phyloP scores from a whole-genome alignment of 1,139 yeast genomes.

The Hemisphaericaspora lyxosophila region DNA sequence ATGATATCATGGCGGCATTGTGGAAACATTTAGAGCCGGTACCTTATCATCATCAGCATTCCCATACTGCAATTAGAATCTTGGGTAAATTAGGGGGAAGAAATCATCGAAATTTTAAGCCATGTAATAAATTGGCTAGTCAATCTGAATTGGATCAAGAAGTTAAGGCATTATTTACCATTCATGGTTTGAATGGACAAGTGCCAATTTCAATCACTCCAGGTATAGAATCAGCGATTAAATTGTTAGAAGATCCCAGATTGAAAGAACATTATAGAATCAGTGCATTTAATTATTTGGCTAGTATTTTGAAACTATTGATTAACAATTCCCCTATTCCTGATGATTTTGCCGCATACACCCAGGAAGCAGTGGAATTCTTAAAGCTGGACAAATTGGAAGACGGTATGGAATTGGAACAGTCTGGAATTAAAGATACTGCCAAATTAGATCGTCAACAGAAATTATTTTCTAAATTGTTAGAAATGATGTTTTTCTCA shows the following conservation, averaged over 20 bases:
- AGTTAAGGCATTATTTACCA: slow-evolving; percentile 62
- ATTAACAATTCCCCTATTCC: slow-evolving; percentile 69
- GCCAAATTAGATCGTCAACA: slow-evolving; percentile 59
- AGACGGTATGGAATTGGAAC: slow-evolving; percentile 32
- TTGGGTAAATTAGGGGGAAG: slow-evolving; percentile 96
- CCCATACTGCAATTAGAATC: slow-evolving; percentile 91
- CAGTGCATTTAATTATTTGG: slow-evolving; percentile 74
- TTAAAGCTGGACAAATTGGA: slow-evolving; percentile 45
- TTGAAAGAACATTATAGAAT: slow-evolving; percentile 65
- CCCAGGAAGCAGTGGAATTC: slow-evolving; percentile 48
- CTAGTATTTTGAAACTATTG: slow-evolving; percentile 65
- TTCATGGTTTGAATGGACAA: slow-evolving; percentile 63
- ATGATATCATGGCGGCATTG: slow-evolving; percentile 87
- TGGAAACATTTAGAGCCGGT: slow-evolving; percentile 91
- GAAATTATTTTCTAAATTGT: slow-evolving; percentile 54
- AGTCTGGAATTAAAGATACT: slow-evolving; percentile 47
- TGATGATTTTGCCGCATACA: slow-evolving; percentile 46
- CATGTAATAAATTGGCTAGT: slow-evolving; percentile 63
- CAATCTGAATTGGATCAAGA: slow-evolving; percentile 65
- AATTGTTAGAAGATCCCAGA: slow-evolving; percentile 64
- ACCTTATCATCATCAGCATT: slow-evolving; percentile 90
- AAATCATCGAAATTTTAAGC: slow-evolving; percentile 78
- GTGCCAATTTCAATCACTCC: slow-evolving; percentile 80
- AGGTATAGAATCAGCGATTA: slow-evolving; percentile 74
- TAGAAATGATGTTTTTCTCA: slow-evolving; percentile 73